Evolutionary conservation across 2,329 filamentous ascomycete genomes (phyloP).

Genomic region (Sporothrix mexicana): DNA sequence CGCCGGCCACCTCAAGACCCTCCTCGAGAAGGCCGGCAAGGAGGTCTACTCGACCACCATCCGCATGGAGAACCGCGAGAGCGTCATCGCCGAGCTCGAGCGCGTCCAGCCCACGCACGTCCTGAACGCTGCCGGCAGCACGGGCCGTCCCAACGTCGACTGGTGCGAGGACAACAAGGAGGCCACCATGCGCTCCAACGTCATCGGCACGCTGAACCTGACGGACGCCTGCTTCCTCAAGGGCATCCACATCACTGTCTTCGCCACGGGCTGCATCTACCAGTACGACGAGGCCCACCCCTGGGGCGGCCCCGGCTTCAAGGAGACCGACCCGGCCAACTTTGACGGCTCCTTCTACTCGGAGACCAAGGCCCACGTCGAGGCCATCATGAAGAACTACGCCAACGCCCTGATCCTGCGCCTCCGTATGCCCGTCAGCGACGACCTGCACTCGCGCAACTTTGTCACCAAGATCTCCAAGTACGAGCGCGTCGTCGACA

Average conservation of each 20-base stretch:
- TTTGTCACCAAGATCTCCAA: conserved; percentile 72
- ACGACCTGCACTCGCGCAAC: conserved; percentile 69
- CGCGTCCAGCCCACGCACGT: conserved; percentile 68
- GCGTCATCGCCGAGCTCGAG: conserved; percentile 62
- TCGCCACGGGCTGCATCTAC: conserved; percentile 72
- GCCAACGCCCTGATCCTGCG: conserved; percentile 67
- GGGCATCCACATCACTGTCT: conserved; percentile 67
- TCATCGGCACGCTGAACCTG: conserved; percentile 68
- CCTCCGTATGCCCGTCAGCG: conserved; percentile 71
- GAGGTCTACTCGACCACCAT: conserved; percentile 65
- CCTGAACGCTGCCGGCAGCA: conserved; percentile 69
- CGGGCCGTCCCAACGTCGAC: conserved; percentile 71
- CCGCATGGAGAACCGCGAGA: conserved; percentile 68
- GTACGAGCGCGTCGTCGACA: conserved; percentile 69
- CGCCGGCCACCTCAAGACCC: conserved; percentile 63
- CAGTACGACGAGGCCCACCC: conserved; percentile 66
- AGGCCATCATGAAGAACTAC: conserved; percentile 68
- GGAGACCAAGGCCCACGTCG: conserved; percentile 68
- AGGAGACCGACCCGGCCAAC: conserved; percentile 67
- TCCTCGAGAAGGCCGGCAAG: conserved; percentile 65
- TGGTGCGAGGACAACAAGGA: conserved; percentile 75
- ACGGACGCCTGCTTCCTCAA: conserved; percentile 64
- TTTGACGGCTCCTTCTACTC: conserved; percentile 73
- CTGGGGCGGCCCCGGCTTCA: conserved; percentile 64
- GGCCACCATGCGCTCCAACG: conserved; percentile 70